Evolutionary conservation across 805 yeast genomes (phyloP).

Genomic region (Kodamaea hsintzibuensis): DNA sequence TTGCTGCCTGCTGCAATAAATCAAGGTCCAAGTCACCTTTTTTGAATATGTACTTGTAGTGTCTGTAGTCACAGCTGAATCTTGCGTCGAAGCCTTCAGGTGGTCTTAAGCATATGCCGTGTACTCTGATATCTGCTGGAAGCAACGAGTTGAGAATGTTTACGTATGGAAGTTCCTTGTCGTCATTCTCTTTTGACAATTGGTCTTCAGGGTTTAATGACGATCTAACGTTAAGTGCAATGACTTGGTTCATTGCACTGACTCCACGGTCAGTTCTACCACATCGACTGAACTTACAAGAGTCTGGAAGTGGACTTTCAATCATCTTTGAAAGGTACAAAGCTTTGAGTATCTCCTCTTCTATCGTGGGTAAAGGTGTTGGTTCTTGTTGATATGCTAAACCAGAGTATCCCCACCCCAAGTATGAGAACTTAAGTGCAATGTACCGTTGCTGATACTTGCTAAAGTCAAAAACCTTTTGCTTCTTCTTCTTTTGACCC

Average conservation of each 20-base stretch:
- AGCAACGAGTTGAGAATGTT: slow-evolving; percentile 71
- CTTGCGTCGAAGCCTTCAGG: slow-evolving; percentile 87
- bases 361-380: slow-evolving; percentile 85
- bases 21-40: slow-evolving; percentile 55
- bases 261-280: slow-evolving; percentile 97
- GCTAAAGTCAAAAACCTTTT: slow-evolving; percentile 61
- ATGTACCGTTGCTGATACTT: slow-evolving; percentile 65
- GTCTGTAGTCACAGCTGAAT: slow-evolving; percentile 84
- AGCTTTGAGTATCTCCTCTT: slow-evolving; percentile 71
- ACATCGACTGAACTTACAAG: slow-evolving; percentile 80
- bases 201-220: slow-evolving; percentile 64
- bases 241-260: slow-evolving; percentile 94
- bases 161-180: slow-evolving; percentile 72
- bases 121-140: slow-evolving; percentile 82
- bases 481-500: slow-evolving; percentile 21
- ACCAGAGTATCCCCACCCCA: slow-evolving; percentile 96
- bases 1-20: slow-evolving; percentile 69
- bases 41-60: slow-evolving; percentile 81
- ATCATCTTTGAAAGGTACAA: slow-evolving; percentile 67
- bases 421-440: slow-evolving; percentile 80
- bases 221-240: slow-evolving; percentile 77
- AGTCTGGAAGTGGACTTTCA: slow-evolving; percentile 55
- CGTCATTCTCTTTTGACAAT: slow-evolving; percentile 53
- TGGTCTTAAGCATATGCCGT: slow-evolving; percentile 79
- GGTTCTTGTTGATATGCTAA: slow-evolving; percentile 76